Evolutionary conservation across 2,329 filamentous ascomycete species (phyloP), one percentile per base, ranked within the genome.

Genomic region (Thielaviopsis musarum): DNA sequence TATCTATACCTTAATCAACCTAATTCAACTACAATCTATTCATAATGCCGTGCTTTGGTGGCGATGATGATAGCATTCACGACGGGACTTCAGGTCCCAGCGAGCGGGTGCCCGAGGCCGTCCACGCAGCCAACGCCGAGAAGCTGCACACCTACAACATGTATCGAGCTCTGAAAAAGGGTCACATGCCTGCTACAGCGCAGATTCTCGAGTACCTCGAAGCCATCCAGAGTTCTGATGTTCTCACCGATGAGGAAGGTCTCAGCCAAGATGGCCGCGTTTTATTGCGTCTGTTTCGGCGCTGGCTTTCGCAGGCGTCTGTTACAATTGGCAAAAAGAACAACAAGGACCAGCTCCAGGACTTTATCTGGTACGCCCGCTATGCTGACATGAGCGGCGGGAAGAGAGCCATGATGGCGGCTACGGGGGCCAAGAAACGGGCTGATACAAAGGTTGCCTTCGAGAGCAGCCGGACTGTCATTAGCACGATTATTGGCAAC

Each of bases 91-190:
- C 38, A 2, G 38, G 26, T 12, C 21, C 52, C 21, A 28, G 52
- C 10, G 21, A 49, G n/a, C 45, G 45, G n/a, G 45, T 55, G 5
- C 52, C 57, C 10, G 24, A 48, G 13, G 73, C 77, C 34, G 74
- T 91, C 58, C 88, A 95, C 77, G 78, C 83, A 54, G 77, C 83
- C 66, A 78, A 95, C 61, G 88, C 91, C 67, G 83, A 91, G 70
- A 96, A 95, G 76, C 79, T 97, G 62, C 91, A 95, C 72, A 85
- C 85, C 26, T 96, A 95, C 69, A 89, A 95, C 75, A 95, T 95
- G 85, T 69, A 90, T 28, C 81, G 87, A 58, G 91, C 91, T 59
- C 70, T 96, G 10, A 80, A 81, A 1, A 81, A 88, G 66, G 91
- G 91, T 5, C 96, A 84, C 71, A 91, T 97, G 86, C 91, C 91